These are phyloP conservation scores for Beauveria sp. DNA, from an alignment of 2,329 filamentous ascomycete species.

Conservation along the genomic window DNA sequence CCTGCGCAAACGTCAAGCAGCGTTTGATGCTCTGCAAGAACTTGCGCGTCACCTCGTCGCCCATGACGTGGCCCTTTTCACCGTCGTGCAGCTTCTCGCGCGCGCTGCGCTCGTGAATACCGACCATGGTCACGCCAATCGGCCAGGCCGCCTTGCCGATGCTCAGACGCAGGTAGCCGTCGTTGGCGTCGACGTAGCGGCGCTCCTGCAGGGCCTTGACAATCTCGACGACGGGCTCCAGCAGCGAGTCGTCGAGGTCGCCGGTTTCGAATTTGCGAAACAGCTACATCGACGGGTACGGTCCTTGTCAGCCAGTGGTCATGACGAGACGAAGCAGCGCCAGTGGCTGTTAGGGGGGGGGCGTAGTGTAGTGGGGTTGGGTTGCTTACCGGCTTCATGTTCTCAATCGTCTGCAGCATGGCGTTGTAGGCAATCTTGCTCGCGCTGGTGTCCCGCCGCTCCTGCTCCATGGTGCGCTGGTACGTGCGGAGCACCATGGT, in stretches of 20 bases:
- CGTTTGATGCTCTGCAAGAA: slow-evolving; percentile 97
- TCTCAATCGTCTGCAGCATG: slow-evolving; percentile 81
- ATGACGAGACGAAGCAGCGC: too few species aligned
- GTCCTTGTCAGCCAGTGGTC: too few species aligned
- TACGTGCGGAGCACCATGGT: slow-evolving; percentile 91
- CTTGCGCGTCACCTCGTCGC: slow-evolving; percentile 90
- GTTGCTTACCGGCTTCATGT: slow-evolving; percentile 64
- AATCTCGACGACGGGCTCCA: slow-evolving; percentile 83
- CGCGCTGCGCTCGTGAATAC: slow-evolving; percentile 94
- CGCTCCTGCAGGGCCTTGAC: slow-evolving; percentile 83
- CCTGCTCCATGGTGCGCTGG: slow-evolving; percentile 66
- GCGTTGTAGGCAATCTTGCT: slow-evolving; percentile 76
- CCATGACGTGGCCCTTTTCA: slow-evolving; percentile 89
- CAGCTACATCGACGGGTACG: slow-evolving; percentile 35
- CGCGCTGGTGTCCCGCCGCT: slow-evolving; percentile 57
- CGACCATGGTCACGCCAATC: slow-evolving; percentile 99
- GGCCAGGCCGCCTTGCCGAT: slow-evolving; percentile 98
- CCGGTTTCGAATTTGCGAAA: slow-evolving; percentile 83
- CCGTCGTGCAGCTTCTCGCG: slow-evolving; percentile 90
- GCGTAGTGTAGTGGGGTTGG: not conserved
- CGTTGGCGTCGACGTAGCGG: slow-evolving; percentile 92
- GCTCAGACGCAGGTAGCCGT: slow-evolving; percentile 84
- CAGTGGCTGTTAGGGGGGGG: too few species aligned
- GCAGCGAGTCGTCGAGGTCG: slow-evolving; percentile 69
- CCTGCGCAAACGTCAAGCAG: slow-evolving; percentile 92